Percentiles rank a stretch among this genome's conserved stretches.
These are phyloP conservation scores for Yamadazyma blattariae DNA, from an alignment of 1,139 yeast species.

Conservation along the genomic window DNA sequence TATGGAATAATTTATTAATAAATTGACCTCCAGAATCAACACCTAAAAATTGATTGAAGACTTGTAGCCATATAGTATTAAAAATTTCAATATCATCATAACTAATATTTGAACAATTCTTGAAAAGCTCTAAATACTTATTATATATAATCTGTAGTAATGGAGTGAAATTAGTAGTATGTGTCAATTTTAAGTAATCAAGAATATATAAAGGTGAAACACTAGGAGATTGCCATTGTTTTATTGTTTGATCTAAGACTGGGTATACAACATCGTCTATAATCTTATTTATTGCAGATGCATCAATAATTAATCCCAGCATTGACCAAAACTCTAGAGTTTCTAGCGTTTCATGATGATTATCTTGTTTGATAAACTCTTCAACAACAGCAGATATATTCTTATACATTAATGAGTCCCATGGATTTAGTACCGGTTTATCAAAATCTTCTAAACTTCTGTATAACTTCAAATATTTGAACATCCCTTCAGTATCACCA, in stretches of 20 bases:
- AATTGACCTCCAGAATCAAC: not conserved
- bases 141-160: slow-evolving; percentile 8
- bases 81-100: slow-evolving; percentile 4
- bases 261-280: slow-evolving; percentile 11
- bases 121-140: slow-evolving; percentile 9
- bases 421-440: slow-evolving; percentile 11
- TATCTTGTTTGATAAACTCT: not conserved
- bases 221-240: slow-evolving; percentile 8
- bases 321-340: slow-evolving; percentile 9
- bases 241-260: slow-evolving; percentile 2
- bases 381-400: slow-evolving; percentile 3
- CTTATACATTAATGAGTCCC: slow-evolving; percentile 13
- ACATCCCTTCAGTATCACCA: slow-evolving; percentile 5
- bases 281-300: slow-evolving; percentile 6
- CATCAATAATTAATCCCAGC: slow-evolving; percentile 4
- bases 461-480: slow-evolving; percentile 4
- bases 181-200: slow-evolving; percentile 9
- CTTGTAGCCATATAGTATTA: slow-evolving; percentile 9
- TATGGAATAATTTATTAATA: slow-evolving; percentile 3
- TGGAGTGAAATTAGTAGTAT: slow-evolving; percentile 1
- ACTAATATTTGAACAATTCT: not conserved
- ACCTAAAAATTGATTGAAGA: slow-evolving; percentile 11
- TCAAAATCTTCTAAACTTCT: slow-evolving; percentile 6
- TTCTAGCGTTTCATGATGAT: slow-evolving; percentile 7
- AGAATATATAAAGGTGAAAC: slow-evolving; percentile 10